Evolutionary conservation across 768 basidiomycete species (phyloP).

Genomic region (Rhizopogon roseolus): DNA sequence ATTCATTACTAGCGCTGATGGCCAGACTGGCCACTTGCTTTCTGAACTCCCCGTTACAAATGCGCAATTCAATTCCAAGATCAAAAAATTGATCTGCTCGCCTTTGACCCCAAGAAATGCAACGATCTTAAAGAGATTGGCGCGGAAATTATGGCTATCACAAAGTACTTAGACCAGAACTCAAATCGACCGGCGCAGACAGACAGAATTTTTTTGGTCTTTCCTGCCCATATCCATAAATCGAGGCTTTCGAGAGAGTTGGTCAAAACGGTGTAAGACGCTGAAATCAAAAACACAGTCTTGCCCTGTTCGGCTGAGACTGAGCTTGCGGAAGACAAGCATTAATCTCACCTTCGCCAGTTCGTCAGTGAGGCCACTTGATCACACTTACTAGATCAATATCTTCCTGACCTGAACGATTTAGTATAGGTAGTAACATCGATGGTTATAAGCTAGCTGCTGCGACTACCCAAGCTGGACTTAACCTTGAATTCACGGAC

Average conservation of each 20-base stretch:
- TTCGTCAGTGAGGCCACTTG: constrained; percentile 27
- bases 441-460: constrained; percentile 21
- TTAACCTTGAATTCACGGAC: constrained; percentile 19
- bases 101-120: not conserved
- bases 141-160: not conserved
- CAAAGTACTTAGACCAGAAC: not conserved
- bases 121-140: not conserved
- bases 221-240: constrained; percentile 2
- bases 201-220: constrained; percentile 4
- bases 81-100: not conserved
- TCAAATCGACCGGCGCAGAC: not conserved
- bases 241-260: not conserved
- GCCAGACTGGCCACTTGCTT: constrained; percentile 26
- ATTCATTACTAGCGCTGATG: constrained; percentile 25
- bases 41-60: constrained; percentile 18
- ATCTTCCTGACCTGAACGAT: not conserved
- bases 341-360: constrained; percentile 26
- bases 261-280: not conserved
- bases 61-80: constrained; percentile 13
- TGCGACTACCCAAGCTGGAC: constrained; percentile 16
- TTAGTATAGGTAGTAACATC: not conserved
- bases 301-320: constrained; percentile 1
- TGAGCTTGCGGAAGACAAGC: constrained; percentile 25
- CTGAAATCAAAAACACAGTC: constrained; percentile 1
- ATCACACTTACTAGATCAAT: constrained; percentile 18